Evolutionary conservation across 1,284 basidiomycete genomes (phyloP), one percentile per base, ranked within the genome.

Genomic region (Ganoderma multipileum): DNA sequence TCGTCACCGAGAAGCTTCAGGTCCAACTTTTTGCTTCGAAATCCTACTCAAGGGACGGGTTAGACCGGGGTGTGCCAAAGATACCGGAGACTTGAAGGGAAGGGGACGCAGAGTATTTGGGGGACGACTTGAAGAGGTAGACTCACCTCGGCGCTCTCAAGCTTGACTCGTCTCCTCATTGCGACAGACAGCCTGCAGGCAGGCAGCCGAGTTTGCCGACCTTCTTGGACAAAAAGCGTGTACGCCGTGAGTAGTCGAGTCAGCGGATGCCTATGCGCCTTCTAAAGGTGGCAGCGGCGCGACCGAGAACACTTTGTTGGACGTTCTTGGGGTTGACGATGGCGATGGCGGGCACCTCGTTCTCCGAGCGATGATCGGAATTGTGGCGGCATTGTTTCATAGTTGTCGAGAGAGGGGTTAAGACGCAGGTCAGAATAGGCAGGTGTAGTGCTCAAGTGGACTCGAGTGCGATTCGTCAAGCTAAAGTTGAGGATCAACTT

Each of bases 151-250:
- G 16, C 18, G 55, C 55, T 18, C 30, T 30, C 55, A 36, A 36
- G 14, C 33, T 20, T 57, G 16, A 36, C 5, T 28, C 7, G 20
- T 38, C 33, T 6, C 42, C 55, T 38, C 2, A n/a, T 44, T 44
- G 42, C 33, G 33, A 38, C 55, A 38, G 55, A 38, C 55, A 38
- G 55, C 55, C 28, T 58, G 33, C 55, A 38, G 33, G 16, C 55
- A 58, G 2, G 33, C 33, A 38, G 55, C 55, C 55, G 55, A 58
- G 33, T 38, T 58, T 58, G 55, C 55, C 55, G 55, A 58, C 33
- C 33, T 58, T 38, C 55, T 58, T 20, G 1, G 4, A 58, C 20
- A 38, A 16, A 38, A 57, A 20, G 54, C 54, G 55, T 58, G 30
- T 38, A 38, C 55, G 28, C 33, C 55, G 11, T 16, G 55, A 38